Base-by-base conservation (phyloP, 371 early-diverging fungal species). In the Fennellomyces sp. region DNA sequence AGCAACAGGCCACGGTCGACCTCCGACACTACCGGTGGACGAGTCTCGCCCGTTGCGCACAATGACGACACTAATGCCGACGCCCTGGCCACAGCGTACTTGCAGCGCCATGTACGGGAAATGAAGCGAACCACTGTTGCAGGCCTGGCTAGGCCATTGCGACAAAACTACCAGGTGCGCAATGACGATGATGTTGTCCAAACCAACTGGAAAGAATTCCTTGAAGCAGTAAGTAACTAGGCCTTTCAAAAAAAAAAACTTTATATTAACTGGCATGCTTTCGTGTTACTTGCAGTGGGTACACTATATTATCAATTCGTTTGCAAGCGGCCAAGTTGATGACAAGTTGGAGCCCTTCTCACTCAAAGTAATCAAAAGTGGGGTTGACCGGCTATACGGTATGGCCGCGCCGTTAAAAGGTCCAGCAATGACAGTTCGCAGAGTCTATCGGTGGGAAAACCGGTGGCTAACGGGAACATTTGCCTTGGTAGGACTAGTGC, bases 391-490 rank as follows among this genome's bases (percentile, higher is more conserved):
- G n/a, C 29, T 77, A 0, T 72, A 72, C 57, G 61, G 65, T 7
- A 51, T 77, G 39, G 36, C 60, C 6, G 60, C 54, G 6, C 78
- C 78, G 12, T 39, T 77, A 2, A 60, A 69, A 25, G 58, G 29
- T 11, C 63, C 66, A 8, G 72, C 70, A 5, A 54, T 39, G 27
- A 41, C 49, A 19, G 36, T 72, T 33, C 52, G 70, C 2, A 52
- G 60, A 31, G 56, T 77, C 5, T 73, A 73, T 56, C 60, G 72
- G 21, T 77, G 78, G 78, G 75, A 77, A 51, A 77, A 74, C 25
- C 67, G 60, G 51, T 56, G 58, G 21, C 35, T 72, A 45, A 72
- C 78, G 29, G 62, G 64, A 5, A 29, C 58, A 10, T 35, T 63
- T 1, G 60, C 70, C 23, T 60, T 60, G 61, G 75, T 77, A 72